A percentile compares a stretch with the other conserved stretches of the same genome.
These are phyloP conservation scores for Apiospora kogelbergensis DNA, from an alignment of 2,329 filamentous ascomycete genomes.

Conservation along the genomic window DNA sequence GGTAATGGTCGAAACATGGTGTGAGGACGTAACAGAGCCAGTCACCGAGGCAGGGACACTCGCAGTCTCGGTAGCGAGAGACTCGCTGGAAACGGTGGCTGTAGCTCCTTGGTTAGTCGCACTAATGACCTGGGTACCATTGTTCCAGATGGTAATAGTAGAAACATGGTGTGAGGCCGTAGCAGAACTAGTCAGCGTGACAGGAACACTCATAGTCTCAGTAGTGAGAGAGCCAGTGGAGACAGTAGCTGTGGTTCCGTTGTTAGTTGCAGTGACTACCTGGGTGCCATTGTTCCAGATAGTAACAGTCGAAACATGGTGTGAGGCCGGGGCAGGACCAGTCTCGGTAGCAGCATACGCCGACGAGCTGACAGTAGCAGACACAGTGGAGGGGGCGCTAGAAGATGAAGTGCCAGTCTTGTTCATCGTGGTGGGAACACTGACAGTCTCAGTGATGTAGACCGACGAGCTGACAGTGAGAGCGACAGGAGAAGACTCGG, in stretches of 20 bases:
- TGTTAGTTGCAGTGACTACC: no score
- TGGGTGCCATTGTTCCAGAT: background rate
- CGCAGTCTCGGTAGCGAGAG: background rate
- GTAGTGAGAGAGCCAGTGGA: background rate
- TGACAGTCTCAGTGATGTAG: background rate
- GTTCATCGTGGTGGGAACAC: background rate
- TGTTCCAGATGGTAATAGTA: background rate
- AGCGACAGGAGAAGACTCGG: background rate
- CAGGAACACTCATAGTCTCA: background rate
- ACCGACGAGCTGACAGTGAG: background rate
- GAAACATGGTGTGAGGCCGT: background rate
- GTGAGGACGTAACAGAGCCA: background rate
- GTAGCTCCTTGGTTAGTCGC: no score
- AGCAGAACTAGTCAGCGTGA: background rate
- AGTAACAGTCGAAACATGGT: background rate
- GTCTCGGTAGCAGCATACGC: background rate
- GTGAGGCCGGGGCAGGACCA: background rate
- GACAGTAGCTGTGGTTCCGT: no score
- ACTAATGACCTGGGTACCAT: background rate
- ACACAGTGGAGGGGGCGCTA: background rate
- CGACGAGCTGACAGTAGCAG: background rate
- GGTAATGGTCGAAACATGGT: background rate
- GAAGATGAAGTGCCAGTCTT: background rate
- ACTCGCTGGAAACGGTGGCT: no score
- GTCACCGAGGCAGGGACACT: background rate